phyloP scores from a whole-genome alignment of 2,329 filamentous ascomycete species.

The Aspergillus floridensis region DNA sequence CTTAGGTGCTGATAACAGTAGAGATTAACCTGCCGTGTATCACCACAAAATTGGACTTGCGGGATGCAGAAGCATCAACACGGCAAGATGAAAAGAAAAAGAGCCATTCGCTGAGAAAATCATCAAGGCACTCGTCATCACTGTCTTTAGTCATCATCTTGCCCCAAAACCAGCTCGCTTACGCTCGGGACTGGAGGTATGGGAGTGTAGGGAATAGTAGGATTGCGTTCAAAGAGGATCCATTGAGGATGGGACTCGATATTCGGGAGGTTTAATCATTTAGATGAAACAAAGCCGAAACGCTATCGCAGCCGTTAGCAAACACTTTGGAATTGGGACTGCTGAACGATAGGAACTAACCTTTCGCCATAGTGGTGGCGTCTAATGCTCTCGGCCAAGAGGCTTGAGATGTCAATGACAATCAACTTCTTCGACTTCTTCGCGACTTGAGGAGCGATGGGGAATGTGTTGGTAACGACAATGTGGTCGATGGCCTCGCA shows the following conservation, averaged over 20 bases:
- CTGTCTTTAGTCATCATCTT: conserved; percentile 24
- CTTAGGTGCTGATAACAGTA: neutral
- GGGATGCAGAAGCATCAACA: neutral
- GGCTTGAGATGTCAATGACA: conserved; percentile 80
- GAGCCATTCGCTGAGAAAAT: conserved; percentile 16
- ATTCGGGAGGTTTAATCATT: conserved; percentile 44
- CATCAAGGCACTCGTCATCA: conserved; percentile 23
- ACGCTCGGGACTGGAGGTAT: conserved; percentile 6
- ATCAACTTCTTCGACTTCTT: conserved; percentile 77
- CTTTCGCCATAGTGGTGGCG: conserved; percentile 92
- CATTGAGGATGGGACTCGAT: neutral
- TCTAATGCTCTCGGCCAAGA: conserved; percentile 88
- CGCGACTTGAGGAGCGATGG: conserved; percentile 73
- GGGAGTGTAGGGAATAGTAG: neutral
- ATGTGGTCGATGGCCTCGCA: conserved; percentile 94
- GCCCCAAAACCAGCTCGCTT: conserved; percentile 11
- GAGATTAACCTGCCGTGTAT: conserved; percentile 4
- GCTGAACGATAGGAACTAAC: conserved; percentile 59
- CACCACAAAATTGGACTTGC: conserved; percentile 1
- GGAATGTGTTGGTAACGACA: conserved; percentile 96
- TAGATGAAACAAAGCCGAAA: conserved; percentile 61
- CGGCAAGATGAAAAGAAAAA: neutral
- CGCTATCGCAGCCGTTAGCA: conserved; percentile 35
- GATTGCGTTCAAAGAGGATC: conserved; percentile 8
- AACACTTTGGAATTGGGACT: conserved; percentile 8